Evolutionary conservation across 1,139 yeast species (phyloP).

Genomic region (Sugiyamaella xylanicola): DNA sequence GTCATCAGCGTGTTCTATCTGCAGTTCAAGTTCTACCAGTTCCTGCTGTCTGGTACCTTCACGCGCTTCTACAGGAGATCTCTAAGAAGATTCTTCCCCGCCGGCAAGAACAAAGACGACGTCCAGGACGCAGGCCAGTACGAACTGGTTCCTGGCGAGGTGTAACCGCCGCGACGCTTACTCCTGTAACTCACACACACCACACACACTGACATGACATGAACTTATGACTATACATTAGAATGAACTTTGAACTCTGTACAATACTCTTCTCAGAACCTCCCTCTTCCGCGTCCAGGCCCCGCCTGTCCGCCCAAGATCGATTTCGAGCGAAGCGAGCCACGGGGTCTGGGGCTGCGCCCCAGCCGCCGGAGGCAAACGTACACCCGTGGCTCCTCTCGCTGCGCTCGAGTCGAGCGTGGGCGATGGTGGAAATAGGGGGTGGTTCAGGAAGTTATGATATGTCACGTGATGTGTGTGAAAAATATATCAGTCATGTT

Average conservation of each 20-base stretch:
- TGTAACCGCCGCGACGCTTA: no score
- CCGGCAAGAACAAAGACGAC: neutral
- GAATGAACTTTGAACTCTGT: slow-evolving; percentile 6
- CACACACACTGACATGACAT: neutral
- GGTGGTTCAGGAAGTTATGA: no score
- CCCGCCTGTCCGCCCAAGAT: no score
- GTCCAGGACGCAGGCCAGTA: slow-evolving; percentile 16
- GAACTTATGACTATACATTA: slow-evolving; percentile 12
- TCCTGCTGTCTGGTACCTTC: slow-evolving; percentile 25
- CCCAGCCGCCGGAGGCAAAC: no score
- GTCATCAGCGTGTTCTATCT: slow-evolving; percentile 58
- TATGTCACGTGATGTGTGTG: slow-evolving; percentile 4
- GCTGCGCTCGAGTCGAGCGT: no score
- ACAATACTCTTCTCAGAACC: no score
- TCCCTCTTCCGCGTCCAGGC: no score
- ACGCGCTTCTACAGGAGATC: slow-evolving; percentile 13
- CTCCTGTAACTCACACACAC: no score
- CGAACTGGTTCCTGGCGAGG: slow-evolving; percentile 21
- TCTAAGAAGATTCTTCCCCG: neutral
- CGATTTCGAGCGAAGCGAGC: no score
- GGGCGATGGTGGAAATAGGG: no score
- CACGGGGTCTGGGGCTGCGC: no score
- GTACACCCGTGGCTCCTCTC: no score
- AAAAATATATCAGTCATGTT: slow-evolving; percentile 1
- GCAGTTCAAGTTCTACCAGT: slow-evolving; percentile 48